Conservation (phyloP, 495 filamentous ascomycete species). For the Astrothelium subdiscretum region DNA sequence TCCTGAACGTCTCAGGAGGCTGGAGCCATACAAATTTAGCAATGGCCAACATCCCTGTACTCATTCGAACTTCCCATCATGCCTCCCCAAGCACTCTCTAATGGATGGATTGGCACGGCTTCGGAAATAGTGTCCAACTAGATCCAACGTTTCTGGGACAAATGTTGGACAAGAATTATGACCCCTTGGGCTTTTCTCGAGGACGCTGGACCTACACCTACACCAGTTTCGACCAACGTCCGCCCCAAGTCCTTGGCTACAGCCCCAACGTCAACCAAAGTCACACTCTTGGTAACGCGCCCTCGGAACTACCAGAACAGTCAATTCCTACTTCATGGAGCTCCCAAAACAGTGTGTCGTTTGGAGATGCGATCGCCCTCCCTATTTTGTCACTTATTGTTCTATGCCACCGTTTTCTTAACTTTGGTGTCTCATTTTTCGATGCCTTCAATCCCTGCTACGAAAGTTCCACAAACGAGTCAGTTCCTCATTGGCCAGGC, state of each 20-base stretch:
- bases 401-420: not conserved
- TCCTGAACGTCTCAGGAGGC: no score
- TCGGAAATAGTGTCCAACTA: no score
- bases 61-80: no score
- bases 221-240: not conserved
- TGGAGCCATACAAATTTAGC: no score
- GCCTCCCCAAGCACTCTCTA: no score
- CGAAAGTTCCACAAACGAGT: not conserved
- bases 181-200: no score
- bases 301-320: not conserved
- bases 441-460: no score
- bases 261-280: not conserved
- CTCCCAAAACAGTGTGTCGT: not conserved
- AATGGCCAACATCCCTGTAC: no score
- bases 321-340: not conserved
- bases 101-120: no score
- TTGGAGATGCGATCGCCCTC: not conserved
- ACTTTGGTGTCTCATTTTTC: not conserved
- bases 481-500: constrained; percentile 9
- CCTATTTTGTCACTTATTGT: not conserved
- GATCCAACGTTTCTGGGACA: no score
- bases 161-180: no score
- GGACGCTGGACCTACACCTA: no score
- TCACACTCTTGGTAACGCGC: not conserved
- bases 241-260: not conserved